Evolutionary conservation across 2,329 filamentous ascomycete genomes (phyloP).

Genomic region (Penicillium sp.): DNA sequence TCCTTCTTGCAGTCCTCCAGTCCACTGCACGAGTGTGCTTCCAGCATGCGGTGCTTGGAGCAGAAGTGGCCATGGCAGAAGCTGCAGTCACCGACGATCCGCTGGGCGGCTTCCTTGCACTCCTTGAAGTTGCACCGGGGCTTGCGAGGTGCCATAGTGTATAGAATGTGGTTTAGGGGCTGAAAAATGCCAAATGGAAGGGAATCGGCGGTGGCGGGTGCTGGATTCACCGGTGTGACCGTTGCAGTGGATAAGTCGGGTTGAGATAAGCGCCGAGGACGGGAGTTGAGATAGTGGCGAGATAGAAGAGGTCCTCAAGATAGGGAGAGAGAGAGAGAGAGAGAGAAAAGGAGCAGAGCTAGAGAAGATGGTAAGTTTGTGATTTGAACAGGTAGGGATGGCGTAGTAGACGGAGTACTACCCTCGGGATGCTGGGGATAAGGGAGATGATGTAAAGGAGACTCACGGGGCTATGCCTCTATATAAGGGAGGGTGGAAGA

Average conservation of each 20-base stretch:
- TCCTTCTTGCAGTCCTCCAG: slow-evolving; percentile 98
- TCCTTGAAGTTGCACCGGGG: slow-evolving; percentile 81
- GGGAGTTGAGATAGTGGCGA: slow-evolving; percentile 5
- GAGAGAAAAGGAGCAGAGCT: slow-evolving; percentile 3
- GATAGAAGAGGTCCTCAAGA: neutral
- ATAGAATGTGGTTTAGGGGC: slow-evolving; percentile 10
- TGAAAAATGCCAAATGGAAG: neutral
- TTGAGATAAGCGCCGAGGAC: slow-evolving; percentile 19
- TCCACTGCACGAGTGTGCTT: slow-evolving; percentile 88
- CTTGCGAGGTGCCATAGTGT: slow-evolving; percentile 49
- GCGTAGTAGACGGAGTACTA: slow-evolving; percentile 1
- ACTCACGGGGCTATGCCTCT: neutral
- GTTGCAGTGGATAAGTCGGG: slow-evolving; percentile 4
- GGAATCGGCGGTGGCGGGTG: neutral
- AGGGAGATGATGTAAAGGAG: slow-evolving; percentile 6
- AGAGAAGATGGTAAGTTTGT: neutral
- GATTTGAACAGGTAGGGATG: slow-evolving; percentile 7
- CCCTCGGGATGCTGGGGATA: slow-evolving; percentile 6
- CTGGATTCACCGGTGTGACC: slow-evolving; percentile 1
- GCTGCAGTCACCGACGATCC: slow-evolving; percentile 91
- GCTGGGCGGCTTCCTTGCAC: slow-evolving; percentile 81
- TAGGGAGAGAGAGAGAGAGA: neutral
- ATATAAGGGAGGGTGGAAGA: slow-evolving; percentile 1
- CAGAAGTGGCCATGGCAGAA: slow-evolving; percentile 95
- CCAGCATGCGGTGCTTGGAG: slow-evolving; percentile 86